Evolutionary conservation across 139 green algal genomes (phyloP).

Genomic region (Auxenochlorella pyrenoidosa): DNA sequence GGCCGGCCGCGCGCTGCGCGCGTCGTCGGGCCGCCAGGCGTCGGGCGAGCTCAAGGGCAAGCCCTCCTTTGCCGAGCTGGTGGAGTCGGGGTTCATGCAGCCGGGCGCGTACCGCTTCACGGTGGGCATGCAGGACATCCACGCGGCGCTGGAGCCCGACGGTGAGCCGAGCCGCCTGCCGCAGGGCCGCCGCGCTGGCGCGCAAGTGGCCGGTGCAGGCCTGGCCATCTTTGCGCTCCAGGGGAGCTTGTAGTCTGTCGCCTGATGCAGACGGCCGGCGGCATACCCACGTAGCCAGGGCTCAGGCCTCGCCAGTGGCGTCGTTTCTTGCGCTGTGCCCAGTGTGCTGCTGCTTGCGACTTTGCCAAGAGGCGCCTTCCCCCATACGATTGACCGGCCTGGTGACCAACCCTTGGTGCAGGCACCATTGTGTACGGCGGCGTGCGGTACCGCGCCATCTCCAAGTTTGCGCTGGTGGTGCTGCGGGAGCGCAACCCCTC

Average conservation of each 20-base stretch:
- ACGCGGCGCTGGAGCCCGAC: constrained; percentile 35
- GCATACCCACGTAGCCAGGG: too few relatives aligned
- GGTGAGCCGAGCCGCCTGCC: background rate
- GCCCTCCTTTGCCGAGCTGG: constrained; percentile 59
- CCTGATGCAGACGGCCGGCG: too few relatives aligned
- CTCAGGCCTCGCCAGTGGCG: too few relatives aligned
- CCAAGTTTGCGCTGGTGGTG: constrained; percentile 73
- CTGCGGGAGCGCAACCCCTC: constrained; percentile 66
- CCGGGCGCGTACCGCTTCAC: constrained; percentile 56
- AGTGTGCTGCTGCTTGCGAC: background rate
- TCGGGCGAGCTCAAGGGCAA: constrained; percentile 47
- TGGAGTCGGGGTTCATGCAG: constrained; percentile 54
- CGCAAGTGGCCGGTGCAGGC: too few relatives aligned
- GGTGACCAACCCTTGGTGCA: background rate
- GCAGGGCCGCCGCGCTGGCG: background rate
- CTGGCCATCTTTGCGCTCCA: too few relatives aligned
- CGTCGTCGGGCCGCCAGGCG: constrained; percentile 19
- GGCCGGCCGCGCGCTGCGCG: background rate
- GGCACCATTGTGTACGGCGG: constrained; percentile 60
- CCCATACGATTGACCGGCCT: background rate
- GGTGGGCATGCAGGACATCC: constrained; percentile 54
- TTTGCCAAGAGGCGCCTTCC: background rate
- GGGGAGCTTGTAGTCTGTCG: too few relatives aligned
- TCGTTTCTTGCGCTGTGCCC: too few relatives aligned
- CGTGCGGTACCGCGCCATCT: constrained; percentile 64